A percentile compares a stretch with the other conserved stretches of the same genome.
Conservation (phyloP, 1,284 basidiomycete species). For the Cutaneotrichosporon cavernicola region DNA sequence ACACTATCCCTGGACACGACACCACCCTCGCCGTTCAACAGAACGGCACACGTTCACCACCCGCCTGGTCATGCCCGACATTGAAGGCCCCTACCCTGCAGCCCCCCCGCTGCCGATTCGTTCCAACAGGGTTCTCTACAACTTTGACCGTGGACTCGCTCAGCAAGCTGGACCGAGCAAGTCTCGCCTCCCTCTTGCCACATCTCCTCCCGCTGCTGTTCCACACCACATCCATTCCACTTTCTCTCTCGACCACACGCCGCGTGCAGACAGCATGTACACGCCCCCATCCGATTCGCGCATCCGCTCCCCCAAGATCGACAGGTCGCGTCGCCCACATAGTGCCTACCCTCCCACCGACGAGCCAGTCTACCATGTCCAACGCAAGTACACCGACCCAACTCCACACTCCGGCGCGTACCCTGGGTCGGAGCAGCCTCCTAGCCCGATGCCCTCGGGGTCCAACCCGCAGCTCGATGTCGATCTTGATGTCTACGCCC, state of each 20-base stretch:
- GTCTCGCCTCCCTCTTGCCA: constrained; percentile 1
- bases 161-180: constrained; percentile 11
- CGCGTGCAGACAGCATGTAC: constrained; percentile 13
- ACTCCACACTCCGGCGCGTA: constrained; percentile 26
- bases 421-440: constrained; percentile 17
- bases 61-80: constrained; percentile 9
- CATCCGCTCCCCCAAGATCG: constrained; percentile 26
- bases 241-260: constrained; percentile 29
- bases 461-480: constrained; percentile 38
- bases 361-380: constrained; percentile 31
- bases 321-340: constrained; percentile 34
- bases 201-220: not conserved
- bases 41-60: not conserved
- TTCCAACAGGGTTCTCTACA: constrained; percentile 2
- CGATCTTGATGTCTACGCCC: constrained; percentile 45
- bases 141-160: constrained; percentile 3
- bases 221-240: constrained; percentile 27
- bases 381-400: constrained; percentile 48
- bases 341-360: constrained; percentile 36
- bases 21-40: not conserved
- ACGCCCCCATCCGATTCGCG: constrained; percentile 22
- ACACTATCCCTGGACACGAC: not conserved
- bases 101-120: constrained; percentile 9
- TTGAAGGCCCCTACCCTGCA: constrained; percentile 7
- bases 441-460: constrained; percentile 19